Evolutionary conservation across 2,329 filamentous ascomycete genomes (phyloP), one percentile per base, ranked within the genome.

Genomic region (Fusarium metavorans): DNA sequence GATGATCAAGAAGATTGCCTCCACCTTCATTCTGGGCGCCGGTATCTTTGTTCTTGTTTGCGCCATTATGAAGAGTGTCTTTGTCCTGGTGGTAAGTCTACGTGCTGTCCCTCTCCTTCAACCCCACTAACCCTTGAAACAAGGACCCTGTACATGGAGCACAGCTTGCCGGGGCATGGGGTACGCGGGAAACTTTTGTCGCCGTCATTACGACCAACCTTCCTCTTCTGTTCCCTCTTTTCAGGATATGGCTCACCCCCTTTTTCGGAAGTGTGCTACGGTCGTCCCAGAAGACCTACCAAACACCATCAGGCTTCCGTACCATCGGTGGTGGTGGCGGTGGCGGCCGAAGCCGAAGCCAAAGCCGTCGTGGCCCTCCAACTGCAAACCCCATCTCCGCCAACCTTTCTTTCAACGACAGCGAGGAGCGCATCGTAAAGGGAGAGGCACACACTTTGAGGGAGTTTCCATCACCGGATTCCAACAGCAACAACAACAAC

Each of bases 191-290:
- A 62, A 81, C 83, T 1, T 85, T 86, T 37, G 83, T 85, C 5
- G 84, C 84, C 5, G 79, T 83, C 20, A 78, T 84, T 35, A 83
- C 82, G 0, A 85, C 83, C 3, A 85, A 85, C 71, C 75, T 84
- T 1, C 84, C 82, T 2, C 80, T 85, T 68, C 79, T 87, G 61
- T 86, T 86, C 77, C 84, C 86, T 3, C 79, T 87, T 2, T 64
- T 87, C 68, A 82, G 83, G 64, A 70, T 73, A 39, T 86, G 83
- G 83, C 77, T 86, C 10, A 76, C 73, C 1, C 84, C 82, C 10
- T 43, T 82, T 0, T 68, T 78, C 14, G 77, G 77, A n/a, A 79
- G 70, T 9, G 63, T 73, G 2, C 14, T 85, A 20, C 80, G 81
- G 11, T 84, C 84, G 3, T 81, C 83, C 1, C 66, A 76, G 3